These are phyloP conservation scores for Laguncularia racemosa DNA, from an alignment of 345 rosid species.

Conservation along the genomic window DNA sequence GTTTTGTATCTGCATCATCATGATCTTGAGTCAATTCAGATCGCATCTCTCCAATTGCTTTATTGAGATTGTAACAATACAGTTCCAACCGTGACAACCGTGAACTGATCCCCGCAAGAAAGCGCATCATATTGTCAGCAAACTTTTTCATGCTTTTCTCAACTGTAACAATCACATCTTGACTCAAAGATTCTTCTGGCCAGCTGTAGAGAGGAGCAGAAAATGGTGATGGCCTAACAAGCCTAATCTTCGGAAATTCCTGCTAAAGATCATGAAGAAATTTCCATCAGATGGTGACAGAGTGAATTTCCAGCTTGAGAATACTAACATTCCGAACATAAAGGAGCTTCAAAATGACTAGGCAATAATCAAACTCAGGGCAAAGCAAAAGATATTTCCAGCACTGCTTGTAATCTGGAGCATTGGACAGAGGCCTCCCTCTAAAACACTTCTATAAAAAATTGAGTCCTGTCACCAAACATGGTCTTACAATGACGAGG, in stretches of 20 bases:
- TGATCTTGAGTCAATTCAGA: slow-evolving; percentile 62
- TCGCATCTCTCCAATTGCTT: slow-evolving; percentile 90
- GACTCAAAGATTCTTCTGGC: slow-evolving; percentile 70
- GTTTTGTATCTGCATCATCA: slow-evolving; percentile 74
- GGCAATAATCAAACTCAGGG: no score
- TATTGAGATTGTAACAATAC: slow-evolving; percentile 90
- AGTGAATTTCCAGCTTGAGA: no score
- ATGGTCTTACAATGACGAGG: no score
- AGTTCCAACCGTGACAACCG: slow-evolving; percentile 88
- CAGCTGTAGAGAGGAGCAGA: slow-evolving; percentile 57
- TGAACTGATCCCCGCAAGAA: slow-evolving; percentile 95
- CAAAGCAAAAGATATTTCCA: no score
- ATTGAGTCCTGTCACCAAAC: no score
- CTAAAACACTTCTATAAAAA: no score
- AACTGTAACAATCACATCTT: slow-evolving; percentile 48
- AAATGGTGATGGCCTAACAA: slow-evolving; percentile 53
- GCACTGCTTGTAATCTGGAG: no score
- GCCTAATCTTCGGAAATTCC: slow-evolving; percentile 81
- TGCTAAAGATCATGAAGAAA: slow-evolving; percentile 15
- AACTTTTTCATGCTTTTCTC: slow-evolving; percentile 83
- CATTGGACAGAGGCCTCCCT: no score
- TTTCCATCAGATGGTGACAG: neutral
- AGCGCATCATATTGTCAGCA: slow-evolving; percentile 72
- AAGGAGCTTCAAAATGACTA: no score
- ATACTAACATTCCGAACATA: no score